These are phyloP conservation scores for Penicillium sclerotigenum DNA, from an alignment of 2,329 filamentous ascomycete species.

Conservation along the genomic window DNA sequence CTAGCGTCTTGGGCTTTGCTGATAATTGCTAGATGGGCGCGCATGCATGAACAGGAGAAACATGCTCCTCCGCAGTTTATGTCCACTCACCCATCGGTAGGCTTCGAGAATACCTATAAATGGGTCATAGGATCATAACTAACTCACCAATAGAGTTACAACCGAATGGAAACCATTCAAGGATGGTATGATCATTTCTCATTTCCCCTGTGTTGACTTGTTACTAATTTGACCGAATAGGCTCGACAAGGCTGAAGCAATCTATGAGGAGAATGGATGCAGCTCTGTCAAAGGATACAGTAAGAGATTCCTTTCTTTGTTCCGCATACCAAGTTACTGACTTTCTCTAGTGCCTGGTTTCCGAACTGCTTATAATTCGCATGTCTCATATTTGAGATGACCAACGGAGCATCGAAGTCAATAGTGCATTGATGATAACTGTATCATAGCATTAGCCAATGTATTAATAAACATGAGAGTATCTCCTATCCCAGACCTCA, in stretches of 20 bases:
- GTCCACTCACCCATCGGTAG: slow-evolving; percentile 57
- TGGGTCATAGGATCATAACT: neutral
- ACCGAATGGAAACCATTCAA: slow-evolving; percentile 54
- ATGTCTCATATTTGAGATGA: slow-evolving; percentile 6
- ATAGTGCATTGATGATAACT: neutral
- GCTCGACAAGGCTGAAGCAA: slow-evolving; percentile 40
- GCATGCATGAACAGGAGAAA: slow-evolving; percentile 51
- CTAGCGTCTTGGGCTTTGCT: neutral
- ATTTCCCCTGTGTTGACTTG: neutral
- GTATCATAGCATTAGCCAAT: neutral
- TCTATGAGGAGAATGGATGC: slow-evolving; percentile 43
- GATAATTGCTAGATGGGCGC: slow-evolving; percentile 42
- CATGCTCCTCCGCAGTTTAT: slow-evolving; percentile 54
- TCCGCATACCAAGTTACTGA: neutral
- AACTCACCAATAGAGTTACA: slow-evolving; percentile 42
- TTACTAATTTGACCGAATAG: slow-evolving; percentile 23
- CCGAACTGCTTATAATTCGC: slow-evolving; percentile 14
- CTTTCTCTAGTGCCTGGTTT: slow-evolving; percentile 18
- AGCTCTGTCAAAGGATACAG: slow-evolving; percentile 25
- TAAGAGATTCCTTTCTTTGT: slow-evolving; percentile 17
- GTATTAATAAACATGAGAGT: neutral
- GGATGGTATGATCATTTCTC: slow-evolving; percentile 42
- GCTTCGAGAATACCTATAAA: neutral
- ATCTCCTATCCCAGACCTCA: no score
- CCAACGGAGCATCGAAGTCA: neutral